Evolutionary conservation across 257 asterid genomes (phyloP), one percentile per base, ranked within the genome.

Genomic region (Datura wrightii): DNA sequence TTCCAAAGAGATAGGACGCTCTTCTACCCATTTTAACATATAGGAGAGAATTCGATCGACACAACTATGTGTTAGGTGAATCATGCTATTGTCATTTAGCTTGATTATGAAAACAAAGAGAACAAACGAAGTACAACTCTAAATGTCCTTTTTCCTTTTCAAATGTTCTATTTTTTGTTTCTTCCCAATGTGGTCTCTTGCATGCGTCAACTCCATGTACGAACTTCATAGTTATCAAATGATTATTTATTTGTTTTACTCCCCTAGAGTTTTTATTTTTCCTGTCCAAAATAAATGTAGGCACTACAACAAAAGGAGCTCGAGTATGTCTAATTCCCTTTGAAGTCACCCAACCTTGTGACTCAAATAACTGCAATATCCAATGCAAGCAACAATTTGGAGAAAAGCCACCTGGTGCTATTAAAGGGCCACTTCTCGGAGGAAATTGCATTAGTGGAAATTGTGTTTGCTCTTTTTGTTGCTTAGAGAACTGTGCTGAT

Each of bases 401-500:
- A 72, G 41, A 6, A 46, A 46, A 44, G 39, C 41, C 80, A 46
- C 80, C 80, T 19, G 80, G 58, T 19, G 5, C 10, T 46, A 50
- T 72, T 6, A 46, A 46, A 72, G 80, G 58, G 15, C 18, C 10
- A n/a, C 58, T 72, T 46, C 80, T 46, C 19, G 80, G 59, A 10
- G 80, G 58, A 46, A 19, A n/a, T 46, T 72, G 80, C 58, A 10
- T 72, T 13, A 31, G 58, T 19, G 41, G 11, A 48, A 11, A 1
- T n/a, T 72, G 80, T 10, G n/a, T 72, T 72, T 72, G 80, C 18
- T 18, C 56, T 19, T 72, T 72, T 72, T 72, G 59, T 19, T 72
- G 78, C 24, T 15, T 14, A 15, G 14, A 39, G 14, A 16, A 16
- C 1, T 69, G 78, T 4, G 31, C 78, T 70, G 79, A 70, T 36